Base-by-base conservation (phyloP, 768 basidiomycete species). In the Auriscalpium microsporum region DNA sequence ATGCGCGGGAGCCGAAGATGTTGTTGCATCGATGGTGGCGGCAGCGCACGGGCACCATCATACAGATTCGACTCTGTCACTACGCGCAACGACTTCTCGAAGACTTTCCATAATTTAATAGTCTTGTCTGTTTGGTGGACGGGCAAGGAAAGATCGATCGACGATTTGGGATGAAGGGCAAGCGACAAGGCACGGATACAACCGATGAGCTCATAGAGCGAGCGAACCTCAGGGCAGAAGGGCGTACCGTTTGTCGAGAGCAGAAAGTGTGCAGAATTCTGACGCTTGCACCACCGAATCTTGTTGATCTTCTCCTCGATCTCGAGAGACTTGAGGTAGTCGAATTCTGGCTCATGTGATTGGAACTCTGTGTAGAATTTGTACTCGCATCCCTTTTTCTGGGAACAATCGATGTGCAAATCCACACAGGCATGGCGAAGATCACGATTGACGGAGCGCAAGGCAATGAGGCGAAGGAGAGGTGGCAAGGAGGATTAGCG, bases 251-350 rank as follows among this genome's bases (percentile, higher is more conserved):
- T 99, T 34, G 96, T 98, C 56, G 94, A 95, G 51, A 99, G 73
- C 55, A 99, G 74, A 72, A 99, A 98, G 72, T 99, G 96, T 46
- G 96, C 94, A 47, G 90, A 80, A 70, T 98, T 98, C 75, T 96
- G 94, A 61, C 96, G 83, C 77, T 86, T 94, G 79, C 94, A 97
- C 96, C 96, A 99, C 71, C 94, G 92, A 82, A 99, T 99, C 83
- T 96, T 91, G 79, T 99, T 99, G 79, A 99, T 99, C 87, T 99
- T 99, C 81, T 99, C 96, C 74, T 99, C 96, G 72, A 99, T 99
- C 80, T 99, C 96, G 63, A 99, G 78, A 21, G 93, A 96, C 79
- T 99, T 99, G 68, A 99, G 85, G 72, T 99, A 99, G 76, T 99
- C 96, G 71, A 99, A 99, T 71, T 99, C 96, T 54, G 96, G 96